phyloP scores from a whole-genome alignment of 1,284 basidiomycete species.

The Pisolithus thermaeus region DNA sequence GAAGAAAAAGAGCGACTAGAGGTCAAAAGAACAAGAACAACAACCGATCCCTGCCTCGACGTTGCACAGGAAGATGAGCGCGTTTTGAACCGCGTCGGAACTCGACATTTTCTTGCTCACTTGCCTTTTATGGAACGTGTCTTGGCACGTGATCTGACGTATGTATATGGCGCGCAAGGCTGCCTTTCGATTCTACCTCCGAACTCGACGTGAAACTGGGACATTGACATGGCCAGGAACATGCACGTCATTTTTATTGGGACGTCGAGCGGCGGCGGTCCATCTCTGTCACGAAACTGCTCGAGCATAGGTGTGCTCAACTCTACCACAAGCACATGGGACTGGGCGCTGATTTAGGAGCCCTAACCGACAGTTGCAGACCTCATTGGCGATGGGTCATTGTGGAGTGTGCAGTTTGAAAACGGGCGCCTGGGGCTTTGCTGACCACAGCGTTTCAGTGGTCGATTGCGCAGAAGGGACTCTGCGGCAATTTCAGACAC shows the following conservation, averaged over 20 bases:
- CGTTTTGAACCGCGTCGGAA: background rate
- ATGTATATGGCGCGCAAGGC: background rate
- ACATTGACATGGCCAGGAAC: constrained; percentile 13
- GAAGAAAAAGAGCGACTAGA: constrained; percentile 16
- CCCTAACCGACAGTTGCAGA: constrained; percentile 38
- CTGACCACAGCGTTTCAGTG: constrained; percentile 42
- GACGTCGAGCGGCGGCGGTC: constrained; percentile 70
- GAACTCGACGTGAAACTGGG: background rate
- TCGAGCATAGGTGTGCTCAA: constrained; percentile 44
- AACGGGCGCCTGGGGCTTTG: constrained; percentile 4
- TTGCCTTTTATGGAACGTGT: too few species aligned
- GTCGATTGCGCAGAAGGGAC: constrained; percentile 89
- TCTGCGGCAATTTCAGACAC: constrained; percentile 52
- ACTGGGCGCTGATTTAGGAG: background rate
- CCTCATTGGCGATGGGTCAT: constrained; percentile 43
- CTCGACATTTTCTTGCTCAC: too few species aligned
- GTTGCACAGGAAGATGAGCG: background rate
- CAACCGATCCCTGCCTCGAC: background rate
- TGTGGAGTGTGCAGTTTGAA: constrained; percentile 53
- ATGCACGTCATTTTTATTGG: constrained; percentile 62
- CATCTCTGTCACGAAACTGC: constrained; percentile 62
- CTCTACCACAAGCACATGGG: background rate
- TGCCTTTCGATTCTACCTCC: background rate
- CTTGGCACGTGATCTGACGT: background rate
- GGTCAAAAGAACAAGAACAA: background rate